phyloP scores from a whole-genome alignment of 768 basidiomycete species.

The Coprinopsis strossmayeri region DNA sequence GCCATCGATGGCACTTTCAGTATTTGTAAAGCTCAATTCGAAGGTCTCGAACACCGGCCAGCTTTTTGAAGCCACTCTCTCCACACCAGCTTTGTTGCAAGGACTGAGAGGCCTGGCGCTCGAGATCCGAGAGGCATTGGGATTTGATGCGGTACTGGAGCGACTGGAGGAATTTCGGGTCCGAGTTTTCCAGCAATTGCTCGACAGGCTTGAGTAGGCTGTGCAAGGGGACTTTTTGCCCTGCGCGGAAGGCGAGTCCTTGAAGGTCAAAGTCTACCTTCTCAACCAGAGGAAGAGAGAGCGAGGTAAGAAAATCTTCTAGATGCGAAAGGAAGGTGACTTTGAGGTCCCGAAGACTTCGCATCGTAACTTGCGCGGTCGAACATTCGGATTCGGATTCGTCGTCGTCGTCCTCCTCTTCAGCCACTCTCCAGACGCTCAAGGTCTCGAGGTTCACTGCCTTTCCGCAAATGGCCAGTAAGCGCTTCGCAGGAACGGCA shows the following conservation, averaged over 20 bases:
- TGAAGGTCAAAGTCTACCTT: neutral
- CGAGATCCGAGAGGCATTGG: neutral
- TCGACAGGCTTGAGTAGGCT: neutral
- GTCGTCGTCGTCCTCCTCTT: neutral
- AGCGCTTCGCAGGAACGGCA: neutral
- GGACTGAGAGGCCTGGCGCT: neutral
- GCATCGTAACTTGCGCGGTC: neutral
- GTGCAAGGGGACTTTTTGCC: neutral
- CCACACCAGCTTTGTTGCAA: neutral
- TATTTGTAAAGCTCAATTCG: neutral
- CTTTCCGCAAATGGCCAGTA: neutral
- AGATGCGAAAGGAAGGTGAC: neutral
- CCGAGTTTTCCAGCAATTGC: neutral
- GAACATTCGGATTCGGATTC: neutral
- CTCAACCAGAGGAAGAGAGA: neutral
- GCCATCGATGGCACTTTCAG: no score
- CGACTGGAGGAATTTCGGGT: neutral
- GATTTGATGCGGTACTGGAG: neutral
- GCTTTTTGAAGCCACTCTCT: neutral
- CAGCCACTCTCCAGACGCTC: conserved; percentile 2
- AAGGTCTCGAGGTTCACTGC: conserved; percentile 1
- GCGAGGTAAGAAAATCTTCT: neutral
- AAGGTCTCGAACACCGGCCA: neutral
- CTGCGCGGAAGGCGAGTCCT: neutral
- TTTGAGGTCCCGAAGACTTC: neutral